Percentiles rank a stretch among this genome's conserved stretches.
These are phyloP conservation scores for Rhodotorula babjevae DNA, from an alignment of 768 basidiomycete species.

Conservation along the genomic window DNA sequence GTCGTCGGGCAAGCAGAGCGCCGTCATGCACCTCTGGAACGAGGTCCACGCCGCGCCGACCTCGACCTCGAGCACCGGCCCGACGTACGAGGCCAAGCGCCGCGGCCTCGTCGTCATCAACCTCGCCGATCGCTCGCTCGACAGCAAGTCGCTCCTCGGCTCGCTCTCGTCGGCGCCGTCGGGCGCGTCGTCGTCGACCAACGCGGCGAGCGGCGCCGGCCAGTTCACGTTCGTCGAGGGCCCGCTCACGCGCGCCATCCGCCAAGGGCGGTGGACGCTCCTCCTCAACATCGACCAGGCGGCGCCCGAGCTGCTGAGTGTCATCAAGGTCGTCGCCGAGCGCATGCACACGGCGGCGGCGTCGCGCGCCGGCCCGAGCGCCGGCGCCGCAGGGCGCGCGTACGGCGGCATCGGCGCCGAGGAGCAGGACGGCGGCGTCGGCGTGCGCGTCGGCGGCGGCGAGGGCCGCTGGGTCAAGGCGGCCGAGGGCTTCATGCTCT, in stretches of 20 bases:
- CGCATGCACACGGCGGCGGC: conserved; percentile 46
- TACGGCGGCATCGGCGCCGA: conserved; percentile 67
- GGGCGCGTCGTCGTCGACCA: conserved; percentile 6
- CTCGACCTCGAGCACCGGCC: conserved; percentile 49
- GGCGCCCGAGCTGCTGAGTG: conserved; percentile 79
- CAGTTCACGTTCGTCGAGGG: conserved; percentile 97
- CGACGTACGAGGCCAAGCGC: conserved; percentile 20
- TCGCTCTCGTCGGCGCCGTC: conserved; percentile 79
- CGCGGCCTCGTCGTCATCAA: conserved; percentile 68
- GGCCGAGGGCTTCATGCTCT: conserved; percentile 72
- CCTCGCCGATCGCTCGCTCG: conserved; percentile 89
- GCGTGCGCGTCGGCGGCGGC: conserved; percentile 62
- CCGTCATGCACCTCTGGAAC: conserved; percentile 70
- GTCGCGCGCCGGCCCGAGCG: conserved; percentile 27
- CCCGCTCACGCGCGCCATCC: conserved; percentile 79
- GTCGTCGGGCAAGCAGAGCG: conserved; percentile 79
- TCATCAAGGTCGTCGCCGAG: conserved; percentile 77
- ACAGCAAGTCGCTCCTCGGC: conserved; percentile 85
- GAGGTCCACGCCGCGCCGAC: conserved; percentile 57
- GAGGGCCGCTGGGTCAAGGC: conserved; percentile 67
- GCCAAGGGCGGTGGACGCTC: conserved; percentile 85
- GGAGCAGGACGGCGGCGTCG: conserved; percentile 47
- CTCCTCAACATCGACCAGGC: conserved; percentile 88
- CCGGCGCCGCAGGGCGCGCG: background rate
- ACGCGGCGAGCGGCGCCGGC: conserved; percentile 59